Conservation (phyloP, 345 rosid species). For the Eucalyptus victrix region DNA sequence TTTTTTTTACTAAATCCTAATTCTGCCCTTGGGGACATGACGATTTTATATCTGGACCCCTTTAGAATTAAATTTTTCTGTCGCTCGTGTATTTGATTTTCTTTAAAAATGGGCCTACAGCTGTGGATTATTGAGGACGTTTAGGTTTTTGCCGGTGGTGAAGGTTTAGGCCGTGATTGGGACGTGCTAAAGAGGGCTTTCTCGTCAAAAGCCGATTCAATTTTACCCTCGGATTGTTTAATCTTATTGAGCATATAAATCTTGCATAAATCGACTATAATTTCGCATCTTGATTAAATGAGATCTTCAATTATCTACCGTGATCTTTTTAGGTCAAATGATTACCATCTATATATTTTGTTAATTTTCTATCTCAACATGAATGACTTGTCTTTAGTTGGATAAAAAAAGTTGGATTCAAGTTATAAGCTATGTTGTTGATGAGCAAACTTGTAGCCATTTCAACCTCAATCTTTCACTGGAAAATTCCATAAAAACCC, state of each 20-base stretch:
- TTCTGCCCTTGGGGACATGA: neutral
- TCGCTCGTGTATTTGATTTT: neutral
- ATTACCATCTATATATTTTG: neutral
- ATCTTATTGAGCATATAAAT: neutral
- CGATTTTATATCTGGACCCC: neutral
- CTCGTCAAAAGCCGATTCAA: neutral
- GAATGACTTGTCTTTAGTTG: neutral
- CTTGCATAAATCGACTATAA: neutral
- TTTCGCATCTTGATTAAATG: neutral
- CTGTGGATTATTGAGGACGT: neutral
- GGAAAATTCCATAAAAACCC: neutral
- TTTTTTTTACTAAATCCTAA: neutral
- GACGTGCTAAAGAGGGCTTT: neutral
- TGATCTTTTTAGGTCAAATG: neutral
- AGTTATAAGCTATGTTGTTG: neutral
- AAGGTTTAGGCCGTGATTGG: neutral
- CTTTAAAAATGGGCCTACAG: neutral
- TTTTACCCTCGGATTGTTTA: neutral
- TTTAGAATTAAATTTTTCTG: neutral
- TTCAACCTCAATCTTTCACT: neutral
- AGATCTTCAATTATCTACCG: fast-evolving
- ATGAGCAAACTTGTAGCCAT: neutral
- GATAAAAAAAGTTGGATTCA: neutral
- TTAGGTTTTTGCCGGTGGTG: neutral
- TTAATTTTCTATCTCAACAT: neutral